These are phyloP conservation scores for Eimeria sp. DNA, from an alignment of 169 alveolate genomes.

Conservation along the genomic window DNA sequence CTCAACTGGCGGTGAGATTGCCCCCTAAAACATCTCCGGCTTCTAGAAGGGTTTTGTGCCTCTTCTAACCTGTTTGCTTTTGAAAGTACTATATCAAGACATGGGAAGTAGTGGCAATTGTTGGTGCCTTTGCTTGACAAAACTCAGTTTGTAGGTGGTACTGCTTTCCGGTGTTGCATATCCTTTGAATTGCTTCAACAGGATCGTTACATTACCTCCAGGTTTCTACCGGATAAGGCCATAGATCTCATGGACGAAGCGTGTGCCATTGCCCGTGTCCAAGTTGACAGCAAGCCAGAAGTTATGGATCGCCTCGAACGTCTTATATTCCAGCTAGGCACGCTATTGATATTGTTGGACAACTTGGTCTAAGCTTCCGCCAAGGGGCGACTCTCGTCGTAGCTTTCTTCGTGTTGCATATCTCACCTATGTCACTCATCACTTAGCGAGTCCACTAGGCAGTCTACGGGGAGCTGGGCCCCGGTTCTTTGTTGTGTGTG, in stretches of 20 bases:
- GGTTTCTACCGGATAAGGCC: conserved; percentile 93
- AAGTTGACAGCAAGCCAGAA: conserved; percentile 91
- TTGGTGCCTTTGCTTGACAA: background rate
- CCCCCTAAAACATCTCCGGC: background rate
- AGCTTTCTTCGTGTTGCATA: background rate
- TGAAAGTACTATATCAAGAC: background rate
- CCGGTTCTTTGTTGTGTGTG: background rate
- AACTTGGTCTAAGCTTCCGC: background rate
- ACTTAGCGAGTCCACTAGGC: background rate
- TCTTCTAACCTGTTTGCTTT: background rate
- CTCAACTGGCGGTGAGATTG: conserved; percentile 89
- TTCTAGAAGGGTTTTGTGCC: background rate
- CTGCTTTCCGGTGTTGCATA: background rate
- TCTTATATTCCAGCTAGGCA: conserved; percentile 89
- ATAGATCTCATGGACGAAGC: conserved; percentile 94
- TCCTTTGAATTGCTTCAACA: background rate
- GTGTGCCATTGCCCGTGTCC: conserved; percentile 92
- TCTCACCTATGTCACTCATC: background rate
- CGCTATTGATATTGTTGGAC: background rate
- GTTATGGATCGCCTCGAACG: conserved; percentile 91
- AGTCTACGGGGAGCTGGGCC: background rate
- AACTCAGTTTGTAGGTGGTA: background rate
- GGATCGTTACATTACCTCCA: conserved; percentile 79
- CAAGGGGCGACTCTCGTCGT: background rate
- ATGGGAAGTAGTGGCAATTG: background rate